Percentiles rank a stretch among this genome's conserved stretches.
Evolutionary conservation across 2,329 filamentous ascomycete genomes (phyloP).

Genomic region (Scopulariopsis brevicaulis): DNA sequence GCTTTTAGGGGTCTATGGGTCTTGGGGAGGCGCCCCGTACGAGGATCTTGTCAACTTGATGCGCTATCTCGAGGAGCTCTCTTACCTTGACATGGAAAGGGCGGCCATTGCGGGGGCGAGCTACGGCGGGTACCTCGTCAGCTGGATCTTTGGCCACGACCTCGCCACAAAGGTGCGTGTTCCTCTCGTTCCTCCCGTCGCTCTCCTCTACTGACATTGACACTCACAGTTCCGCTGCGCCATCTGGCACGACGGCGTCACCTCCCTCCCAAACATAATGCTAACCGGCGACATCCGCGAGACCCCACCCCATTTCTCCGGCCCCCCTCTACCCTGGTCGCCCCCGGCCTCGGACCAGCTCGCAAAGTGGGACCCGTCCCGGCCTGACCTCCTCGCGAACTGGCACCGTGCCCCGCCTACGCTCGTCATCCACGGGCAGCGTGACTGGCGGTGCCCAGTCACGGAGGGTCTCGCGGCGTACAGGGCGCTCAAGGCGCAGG

Average conservation of each 20-base stretch:
- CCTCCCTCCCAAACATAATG: slow-evolving; percentile 17
- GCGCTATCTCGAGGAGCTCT: slow-evolving; percentile 33
- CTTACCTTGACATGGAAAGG: slow-evolving; percentile 41
- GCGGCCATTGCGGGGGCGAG: slow-evolving; percentile 40
- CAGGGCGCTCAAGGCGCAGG: slow-evolving; percentile 57
- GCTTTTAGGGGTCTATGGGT: slow-evolving; percentile 31
- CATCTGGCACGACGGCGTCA: slow-evolving; percentile 38
- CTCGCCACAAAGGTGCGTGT: slow-evolving; percentile 30
- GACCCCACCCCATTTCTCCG: slow-evolving; percentile 25
- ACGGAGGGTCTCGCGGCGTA: slow-evolving; percentile 55
- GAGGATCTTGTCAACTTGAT: slow-evolving; percentile 43
- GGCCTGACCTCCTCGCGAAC: slow-evolving; percentile 32
- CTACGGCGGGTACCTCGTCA: slow-evolving; percentile 50
- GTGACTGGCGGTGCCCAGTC: slow-evolving; percentile 46
- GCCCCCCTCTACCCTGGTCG: slow-evolving; percentile 29
- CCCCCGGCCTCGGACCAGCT: slow-evolving; percentile 16
- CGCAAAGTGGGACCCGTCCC: slow-evolving; percentile 38
- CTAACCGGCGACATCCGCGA: slow-evolving; percentile 14
- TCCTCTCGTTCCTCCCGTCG: background rate
- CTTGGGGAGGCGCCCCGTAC: slow-evolving; percentile 22
- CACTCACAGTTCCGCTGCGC: slow-evolving; percentile 9
- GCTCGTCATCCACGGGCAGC: slow-evolving; percentile 59
- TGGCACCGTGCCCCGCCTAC: slow-evolving; percentile 55
- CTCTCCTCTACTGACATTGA: background rate
- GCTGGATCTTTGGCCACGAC: slow-evolving; percentile 43